These are phyloP conservation scores for Claviceps maximensis DNA, from an alignment of 2,329 filamentous ascomycete species.

Conservation along the genomic window DNA sequence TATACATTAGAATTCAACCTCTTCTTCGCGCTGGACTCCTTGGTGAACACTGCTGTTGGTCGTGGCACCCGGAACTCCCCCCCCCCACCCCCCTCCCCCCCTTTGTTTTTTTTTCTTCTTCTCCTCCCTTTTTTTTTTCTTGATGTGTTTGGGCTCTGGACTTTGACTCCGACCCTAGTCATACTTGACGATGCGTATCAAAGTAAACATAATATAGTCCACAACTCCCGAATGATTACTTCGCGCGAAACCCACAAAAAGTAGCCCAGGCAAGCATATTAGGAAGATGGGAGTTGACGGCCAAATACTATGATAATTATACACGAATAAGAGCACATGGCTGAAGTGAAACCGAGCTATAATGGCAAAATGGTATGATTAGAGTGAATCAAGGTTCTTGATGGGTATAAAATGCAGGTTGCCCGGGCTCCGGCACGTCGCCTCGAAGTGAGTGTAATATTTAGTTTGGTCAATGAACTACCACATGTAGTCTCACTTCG, in stretches of 20 bases:
- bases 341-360: neutral
- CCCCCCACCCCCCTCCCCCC: no score
- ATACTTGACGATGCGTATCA: neutral
- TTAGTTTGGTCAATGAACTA: neutral
- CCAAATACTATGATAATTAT: neutral
- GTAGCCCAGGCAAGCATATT: neutral
- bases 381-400: neutral
- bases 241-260: neutral
- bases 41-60: no score
- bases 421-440: neutral
- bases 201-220: neutral
- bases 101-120: neutral
- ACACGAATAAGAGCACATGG: neutral
- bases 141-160: neutral
- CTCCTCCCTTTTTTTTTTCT: no score
- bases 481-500: no score
- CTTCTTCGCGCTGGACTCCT: no score
- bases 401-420: neutral
- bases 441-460: neutral
- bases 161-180: neutral
- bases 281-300: no score
- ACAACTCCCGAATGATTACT: neutral
- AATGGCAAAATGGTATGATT: neutral
- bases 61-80: no score
- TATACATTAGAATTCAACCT: no score